These are phyloP conservation scores for Orbilia blumenaviensis DNA, from an alignment of 2,329 filamentous ascomycete species.

Conservation along the genomic window DNA sequence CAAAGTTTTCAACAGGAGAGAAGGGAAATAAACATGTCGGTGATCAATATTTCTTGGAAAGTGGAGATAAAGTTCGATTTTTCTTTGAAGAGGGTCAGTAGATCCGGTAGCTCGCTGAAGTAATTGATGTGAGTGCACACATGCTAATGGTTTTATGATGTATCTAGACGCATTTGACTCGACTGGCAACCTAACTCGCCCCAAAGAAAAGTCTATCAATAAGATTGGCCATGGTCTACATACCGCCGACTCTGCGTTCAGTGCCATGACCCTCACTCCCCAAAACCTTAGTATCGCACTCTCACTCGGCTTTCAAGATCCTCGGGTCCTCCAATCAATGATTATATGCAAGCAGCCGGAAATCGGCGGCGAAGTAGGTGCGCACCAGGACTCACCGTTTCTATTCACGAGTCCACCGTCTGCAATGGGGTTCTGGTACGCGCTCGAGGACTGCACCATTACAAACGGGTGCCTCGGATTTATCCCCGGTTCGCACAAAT, in stretches of 20 bases:
- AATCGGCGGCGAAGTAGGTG: slow-evolving; percentile 88
- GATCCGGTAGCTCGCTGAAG: background rate
- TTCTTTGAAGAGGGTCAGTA: slow-evolving; percentile 83
- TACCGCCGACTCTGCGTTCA: slow-evolving; percentile 73
- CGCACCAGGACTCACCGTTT: slow-evolving; percentile 93
- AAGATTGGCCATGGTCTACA: slow-evolving; percentile 85
- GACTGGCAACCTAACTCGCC: slow-evolving; percentile 73
- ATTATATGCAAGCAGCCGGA: slow-evolving; percentile 98
- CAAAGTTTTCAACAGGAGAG: slow-evolving; percentile 88
- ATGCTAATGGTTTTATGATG: background rate
- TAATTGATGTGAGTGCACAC: background rate
- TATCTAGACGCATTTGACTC: slow-evolving; percentile 76
- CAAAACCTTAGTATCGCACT: slow-evolving; percentile 72
- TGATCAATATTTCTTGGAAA: slow-evolving; percentile 91
- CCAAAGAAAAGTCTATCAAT: slow-evolving; percentile 87
- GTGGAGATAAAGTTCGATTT: slow-evolving; percentile 91
- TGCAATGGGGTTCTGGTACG: slow-evolving; percentile 97
- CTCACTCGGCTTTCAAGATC: slow-evolving; percentile 77
- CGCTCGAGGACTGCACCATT: slow-evolving; percentile 85
- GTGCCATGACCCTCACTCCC: slow-evolving; percentile 65
- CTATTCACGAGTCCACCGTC: slow-evolving; percentile 87
- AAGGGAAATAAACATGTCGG: slow-evolving; percentile 76
- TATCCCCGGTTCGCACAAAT: slow-evolving; percentile 80
- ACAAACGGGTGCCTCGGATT: slow-evolving; percentile 92
- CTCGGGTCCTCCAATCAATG: slow-evolving; percentile 89